These are phyloP conservation scores for Flaveria bidentis DNA, from an alignment of 129 eudicot genomes.

Conservation along the genomic window DNA sequence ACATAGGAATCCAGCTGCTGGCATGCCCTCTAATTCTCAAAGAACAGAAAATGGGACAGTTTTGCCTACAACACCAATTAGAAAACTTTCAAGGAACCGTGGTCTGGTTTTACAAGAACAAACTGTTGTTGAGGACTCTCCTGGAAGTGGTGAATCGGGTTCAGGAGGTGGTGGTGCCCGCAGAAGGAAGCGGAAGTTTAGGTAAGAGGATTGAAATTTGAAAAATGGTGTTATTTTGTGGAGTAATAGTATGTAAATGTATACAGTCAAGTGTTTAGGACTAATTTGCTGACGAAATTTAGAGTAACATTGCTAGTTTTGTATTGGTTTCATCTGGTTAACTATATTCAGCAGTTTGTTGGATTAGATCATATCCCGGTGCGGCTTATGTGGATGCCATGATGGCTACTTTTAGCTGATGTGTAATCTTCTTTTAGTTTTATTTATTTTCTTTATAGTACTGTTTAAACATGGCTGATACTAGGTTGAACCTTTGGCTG, in stretches of 20 bases:
- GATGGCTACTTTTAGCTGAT: not conserved
- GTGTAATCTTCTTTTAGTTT: not conserved
- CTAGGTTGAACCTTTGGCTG: not conserved
- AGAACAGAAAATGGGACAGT: slow-evolving; percentile 27
- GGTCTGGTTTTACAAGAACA: slow-evolving; percentile 77
- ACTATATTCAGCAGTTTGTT: not conserved
- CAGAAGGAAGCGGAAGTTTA: slow-evolving; percentile 50
- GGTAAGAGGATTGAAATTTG: slow-evolving; percentile 16
- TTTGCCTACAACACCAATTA: slow-evolving; percentile 65
- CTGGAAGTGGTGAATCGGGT: slow-evolving; percentile 48
- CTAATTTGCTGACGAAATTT: not conserved
- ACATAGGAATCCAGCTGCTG: slow-evolving; percentile 44
- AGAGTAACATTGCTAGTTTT: slow-evolving; percentile 2
- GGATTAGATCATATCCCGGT: not conserved
- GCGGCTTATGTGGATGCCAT: not conserved
- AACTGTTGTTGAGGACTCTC: slow-evolving; percentile 66
- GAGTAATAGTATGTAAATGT: slow-evolving; percentile 22
- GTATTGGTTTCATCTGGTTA: not conserved
- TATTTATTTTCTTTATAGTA: not conserved
- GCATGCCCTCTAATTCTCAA: slow-evolving; percentile 27
- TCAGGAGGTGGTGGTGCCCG: slow-evolving; percentile 52
- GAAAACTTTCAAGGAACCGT: slow-evolving; percentile 73
- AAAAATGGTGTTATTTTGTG: not conserved
- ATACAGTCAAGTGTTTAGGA: not conserved
- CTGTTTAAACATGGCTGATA: not conserved